Conservation (phyloP, 176 grass and related monocot species). For the Lolium perenne region DNA sequence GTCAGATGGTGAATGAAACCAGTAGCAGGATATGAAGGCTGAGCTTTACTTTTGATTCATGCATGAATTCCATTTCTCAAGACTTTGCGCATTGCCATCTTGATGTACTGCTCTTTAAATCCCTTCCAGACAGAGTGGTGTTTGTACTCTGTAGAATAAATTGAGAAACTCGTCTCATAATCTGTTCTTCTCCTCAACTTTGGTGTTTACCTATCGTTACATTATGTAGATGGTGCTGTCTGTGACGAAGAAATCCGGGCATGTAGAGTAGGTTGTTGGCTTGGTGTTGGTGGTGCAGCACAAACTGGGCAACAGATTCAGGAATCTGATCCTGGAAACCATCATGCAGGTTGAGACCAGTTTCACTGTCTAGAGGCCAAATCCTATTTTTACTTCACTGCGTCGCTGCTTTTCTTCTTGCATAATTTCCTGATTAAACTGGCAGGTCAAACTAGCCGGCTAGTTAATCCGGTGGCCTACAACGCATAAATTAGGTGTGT, state of each 20-base stretch:
- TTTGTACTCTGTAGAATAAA: conserved; percentile 13
- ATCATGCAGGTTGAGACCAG: not conserved
- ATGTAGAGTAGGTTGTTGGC: not conserved
- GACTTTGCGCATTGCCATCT: not conserved
- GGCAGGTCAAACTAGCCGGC: not conserved
- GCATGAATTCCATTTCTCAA: not conserved
- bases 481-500: not conserved
- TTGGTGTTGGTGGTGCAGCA: not conserved
- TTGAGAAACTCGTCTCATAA: not conserved
- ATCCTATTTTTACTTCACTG: not conserved
- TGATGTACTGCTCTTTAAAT: not conserved
- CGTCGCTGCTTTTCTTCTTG: not conserved
- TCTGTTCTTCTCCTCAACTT: not conserved
- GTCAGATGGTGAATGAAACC: conserved; percentile 46
- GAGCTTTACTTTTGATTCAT: not conserved
- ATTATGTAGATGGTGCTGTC: not conserved
- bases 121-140: not conserved
- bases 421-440: not conserved
- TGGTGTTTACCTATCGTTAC: not conserved
- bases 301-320: conserved; percentile 1
- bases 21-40: conserved; percentile 6
- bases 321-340: not conserved
- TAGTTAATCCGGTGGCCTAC: not conserved
- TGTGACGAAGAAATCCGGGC: not conserved
- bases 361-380: not conserved